Base-by-base conservation (phyloP, 164 flowering plant species). In the Houttuynia cordata region DNA sequence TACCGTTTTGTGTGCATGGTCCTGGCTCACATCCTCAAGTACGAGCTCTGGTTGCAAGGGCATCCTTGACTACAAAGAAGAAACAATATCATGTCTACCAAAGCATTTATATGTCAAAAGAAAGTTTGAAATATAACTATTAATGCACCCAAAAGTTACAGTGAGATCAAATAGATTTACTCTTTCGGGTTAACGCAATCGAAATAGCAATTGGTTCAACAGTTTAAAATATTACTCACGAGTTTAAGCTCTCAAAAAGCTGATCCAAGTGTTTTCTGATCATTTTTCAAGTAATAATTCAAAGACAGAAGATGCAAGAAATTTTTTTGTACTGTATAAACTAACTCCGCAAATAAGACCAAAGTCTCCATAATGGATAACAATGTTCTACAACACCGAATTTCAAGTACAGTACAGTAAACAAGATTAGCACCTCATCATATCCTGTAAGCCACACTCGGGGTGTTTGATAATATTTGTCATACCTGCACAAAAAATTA, bases 381-480 rank as follows among this genome's bases (percentile, higher is more conserved):
- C n/a, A 30, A 53, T 17, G 8, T 57, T 19, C 58, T 52, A 22
- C 55, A 52, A 19, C 34, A 10, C 17, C 13, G 6, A 23, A 6
- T 12, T 13, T 9, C n/a, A 23, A 10, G 24, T 24, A 24, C 7
- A 56, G 19, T 19, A 39, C 9, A 23, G 13, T 10, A 1, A 57
- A 22, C 13, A 59, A 7, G 34, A 12, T 18, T 51, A 42, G 51
- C 60, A 93, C 97, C 97, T 93, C 97, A 75, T 89, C 98, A 77
- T 93, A 93, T 54, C 98, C 98, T 66, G 98, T 92, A 65, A 92
- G 96, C 98, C 98, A 92, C 25, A 92, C 93, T 52, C 97, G 97
- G 63, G 98, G 98, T 61, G 98, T 93, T 73, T 89, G 98, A 72
- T 86, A 93, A 73, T 93, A 93, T 78, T 93, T 87, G 67, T 93